phyloP scores from a whole-genome alignment of 2,329 filamentous ascomycete genomes.

The Paraphaeosphaeria sporulosa region DNA sequence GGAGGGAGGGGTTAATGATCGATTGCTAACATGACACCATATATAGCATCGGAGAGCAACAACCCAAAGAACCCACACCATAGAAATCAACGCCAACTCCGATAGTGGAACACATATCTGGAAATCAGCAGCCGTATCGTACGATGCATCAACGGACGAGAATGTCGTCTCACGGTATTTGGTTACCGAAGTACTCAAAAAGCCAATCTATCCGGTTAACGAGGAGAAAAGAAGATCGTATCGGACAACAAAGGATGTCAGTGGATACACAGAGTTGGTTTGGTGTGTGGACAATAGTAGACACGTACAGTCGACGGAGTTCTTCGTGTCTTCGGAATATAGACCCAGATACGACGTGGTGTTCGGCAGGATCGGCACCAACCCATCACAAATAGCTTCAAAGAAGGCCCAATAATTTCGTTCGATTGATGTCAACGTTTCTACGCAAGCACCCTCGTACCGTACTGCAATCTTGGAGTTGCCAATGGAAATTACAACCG shows the following conservation, averaged over 20 bases:
- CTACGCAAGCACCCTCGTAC: too few relatives aligned
- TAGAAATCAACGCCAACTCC: not conserved
- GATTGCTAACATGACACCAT: not conserved
- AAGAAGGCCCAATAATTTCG: not conserved
- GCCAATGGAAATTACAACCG: too few relatives aligned
- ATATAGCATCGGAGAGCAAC: not conserved
- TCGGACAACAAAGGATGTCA: conserved; percentile 3
- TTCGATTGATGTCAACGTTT: too few relatives aligned
- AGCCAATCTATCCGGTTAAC: not conserved
- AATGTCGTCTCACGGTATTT: conserved; percentile 3
- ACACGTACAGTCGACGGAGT: not conserved
- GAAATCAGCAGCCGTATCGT: conserved; percentile 7
- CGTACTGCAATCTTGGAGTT: too few relatives aligned
- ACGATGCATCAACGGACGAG: conserved; percentile 3
- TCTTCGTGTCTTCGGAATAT: conserved; percentile 8
- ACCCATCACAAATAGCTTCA: not conserved
- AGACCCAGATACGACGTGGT: conserved; percentile 8
- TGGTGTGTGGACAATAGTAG: not conserved
- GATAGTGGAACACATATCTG: not conserved
- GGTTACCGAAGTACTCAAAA: conserved; percentile 8
- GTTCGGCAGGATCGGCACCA: conserved; percentile 3
- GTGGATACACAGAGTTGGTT: not conserved
- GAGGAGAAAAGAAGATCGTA: not conserved
- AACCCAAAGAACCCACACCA: not conserved
- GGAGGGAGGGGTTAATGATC: not conserved